Evolutionary conservation across 2,329 filamentous ascomycete species (phyloP), one percentile per base, ranked within the genome.

Genomic region (Anthostomella pinea): DNA sequence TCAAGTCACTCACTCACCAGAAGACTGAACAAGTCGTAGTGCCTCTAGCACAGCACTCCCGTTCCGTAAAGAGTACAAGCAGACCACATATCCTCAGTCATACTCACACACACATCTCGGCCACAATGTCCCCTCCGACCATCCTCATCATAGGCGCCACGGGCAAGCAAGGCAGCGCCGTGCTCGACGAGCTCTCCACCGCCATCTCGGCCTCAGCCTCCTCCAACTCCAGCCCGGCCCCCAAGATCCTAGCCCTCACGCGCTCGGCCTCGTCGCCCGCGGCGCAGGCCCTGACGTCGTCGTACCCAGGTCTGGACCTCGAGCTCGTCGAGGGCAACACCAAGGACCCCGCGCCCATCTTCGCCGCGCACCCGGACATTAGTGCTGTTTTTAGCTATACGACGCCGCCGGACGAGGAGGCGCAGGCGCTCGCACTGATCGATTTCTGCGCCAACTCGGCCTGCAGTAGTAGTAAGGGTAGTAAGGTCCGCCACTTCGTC

Each of bases 61-160:
- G n/a, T n/a, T n/a, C n/a, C n/a, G n/a, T n/a, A n/a, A n/a, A n/a
- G n/a, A n/a, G n/a, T n/a, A n/a, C n/a, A n/a, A n/a, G 8, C 32
- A 29, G 30, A 29, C 25, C 29, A 18, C 24, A 37, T 23, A 9
- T 23, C 5, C 15, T 24, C 20, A 5, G n/a, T 8, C 26, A 4
- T 25, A 9, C 14, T 16, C 17, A 29, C 14, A 9, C 32, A n/a
- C 14, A 56, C 54, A 51, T 24, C 45, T 11, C 29, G 35, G 13
- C 11, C 25, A 24, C 13, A 31, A 14, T 33, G 37, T 28, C n/a
- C n/a, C n/a, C n/a, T n/a, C n/a, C n/a, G n/a, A 56, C 44, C 8
- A 54, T 64, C 34, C 59, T 63, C 43, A 43, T 65, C 41, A 53
- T 62, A n/a, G 60, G 60, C 32, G 62, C 62, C 2, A 64, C 62